Conservation (phyloP, 1,284 basidiomycete genomes). For the Trichosporon sp. region DNA sequence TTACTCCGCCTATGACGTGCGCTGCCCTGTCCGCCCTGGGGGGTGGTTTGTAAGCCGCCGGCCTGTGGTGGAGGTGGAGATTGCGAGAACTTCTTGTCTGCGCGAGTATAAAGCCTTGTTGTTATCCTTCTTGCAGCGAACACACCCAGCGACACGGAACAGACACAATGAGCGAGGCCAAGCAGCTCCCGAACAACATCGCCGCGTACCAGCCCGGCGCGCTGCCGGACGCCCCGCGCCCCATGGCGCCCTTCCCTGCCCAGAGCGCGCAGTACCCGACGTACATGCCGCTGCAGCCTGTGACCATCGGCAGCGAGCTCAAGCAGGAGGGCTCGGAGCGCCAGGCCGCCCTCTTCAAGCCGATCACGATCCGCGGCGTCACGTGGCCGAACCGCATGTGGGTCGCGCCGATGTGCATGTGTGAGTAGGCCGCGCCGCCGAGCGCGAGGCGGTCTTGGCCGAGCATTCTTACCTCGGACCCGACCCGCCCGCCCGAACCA, state of each 20-base stretch:
- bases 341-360: constrained; percentile 63
- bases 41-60: too few relatives aligned
- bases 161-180: neutral
- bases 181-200: constrained; percentile 9
- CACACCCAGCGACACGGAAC: neutral
- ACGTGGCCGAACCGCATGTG: constrained; percentile 62
- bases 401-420: constrained; percentile 64
- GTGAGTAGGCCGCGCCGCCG: constrained; percentile 26
- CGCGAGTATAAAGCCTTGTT: neutral
- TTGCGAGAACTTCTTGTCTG: too few relatives aligned
- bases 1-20: too few relatives aligned
- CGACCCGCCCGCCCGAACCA: too few relatives aligned
- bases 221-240: neutral
- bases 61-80: neutral
- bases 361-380: constrained; percentile 60
- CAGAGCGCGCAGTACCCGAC: constrained; percentile 11
- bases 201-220: neutral
- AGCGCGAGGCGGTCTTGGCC: too few relatives aligned
- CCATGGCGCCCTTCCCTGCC: constrained; percentile 14
- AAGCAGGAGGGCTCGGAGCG: constrained; percentile 4
- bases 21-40: too few relatives aligned
- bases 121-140: too few relatives aligned
- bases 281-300: constrained; percentile 57
- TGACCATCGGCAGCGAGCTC: constrained; percentile 56
- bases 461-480: neutral